A percentile compares a stretch with the other conserved stretches of the same genome.
phyloP scores from a whole-genome alignment of 2,329 filamentous ascomycete species.

The Colletotrichum australisinense region DNA sequence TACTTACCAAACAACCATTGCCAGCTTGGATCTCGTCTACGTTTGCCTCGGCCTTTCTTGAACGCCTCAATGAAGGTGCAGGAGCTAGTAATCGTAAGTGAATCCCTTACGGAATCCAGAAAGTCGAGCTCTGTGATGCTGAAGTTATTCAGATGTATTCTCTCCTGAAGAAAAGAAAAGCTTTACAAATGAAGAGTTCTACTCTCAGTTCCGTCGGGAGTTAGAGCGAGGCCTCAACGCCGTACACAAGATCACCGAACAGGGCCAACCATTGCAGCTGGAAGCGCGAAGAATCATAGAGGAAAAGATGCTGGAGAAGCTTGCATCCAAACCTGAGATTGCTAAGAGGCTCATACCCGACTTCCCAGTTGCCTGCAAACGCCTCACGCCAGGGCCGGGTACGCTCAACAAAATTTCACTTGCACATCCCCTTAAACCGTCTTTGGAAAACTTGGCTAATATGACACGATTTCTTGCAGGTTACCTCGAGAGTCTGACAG shows the following conservation, averaged over 20 bases:
- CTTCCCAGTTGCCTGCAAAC: slow-evolving; percentile 1
- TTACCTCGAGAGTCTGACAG: neutral
- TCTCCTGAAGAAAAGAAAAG: neutral
- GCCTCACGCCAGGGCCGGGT: neutral
- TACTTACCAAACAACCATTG: neutral
- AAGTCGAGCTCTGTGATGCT: neutral
- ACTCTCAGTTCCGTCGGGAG: neutral
- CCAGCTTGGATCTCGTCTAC: neutral
- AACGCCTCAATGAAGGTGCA: neutral
- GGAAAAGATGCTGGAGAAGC: neutral
- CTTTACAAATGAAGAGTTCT: neutral
- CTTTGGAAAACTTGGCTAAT: neutral
- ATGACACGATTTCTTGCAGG: neutral
- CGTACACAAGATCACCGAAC: neutral
- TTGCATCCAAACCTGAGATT: neutral
- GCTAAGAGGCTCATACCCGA: neutral
- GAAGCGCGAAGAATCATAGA: neutral
- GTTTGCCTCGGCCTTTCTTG: neutral
- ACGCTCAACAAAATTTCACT: neutral
- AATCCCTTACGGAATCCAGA: accelerated
- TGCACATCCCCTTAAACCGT: too few relatives aligned
- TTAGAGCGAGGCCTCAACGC: neutral
- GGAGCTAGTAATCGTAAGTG: neutral
- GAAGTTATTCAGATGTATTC: neutral
- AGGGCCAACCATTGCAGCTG: neutral